Evolutionary conservation across 495 filamentous ascomycete genomes (phyloP), one percentile per base, ranked within the genome.

Genomic region (Mytilinidion resinicola): DNA sequence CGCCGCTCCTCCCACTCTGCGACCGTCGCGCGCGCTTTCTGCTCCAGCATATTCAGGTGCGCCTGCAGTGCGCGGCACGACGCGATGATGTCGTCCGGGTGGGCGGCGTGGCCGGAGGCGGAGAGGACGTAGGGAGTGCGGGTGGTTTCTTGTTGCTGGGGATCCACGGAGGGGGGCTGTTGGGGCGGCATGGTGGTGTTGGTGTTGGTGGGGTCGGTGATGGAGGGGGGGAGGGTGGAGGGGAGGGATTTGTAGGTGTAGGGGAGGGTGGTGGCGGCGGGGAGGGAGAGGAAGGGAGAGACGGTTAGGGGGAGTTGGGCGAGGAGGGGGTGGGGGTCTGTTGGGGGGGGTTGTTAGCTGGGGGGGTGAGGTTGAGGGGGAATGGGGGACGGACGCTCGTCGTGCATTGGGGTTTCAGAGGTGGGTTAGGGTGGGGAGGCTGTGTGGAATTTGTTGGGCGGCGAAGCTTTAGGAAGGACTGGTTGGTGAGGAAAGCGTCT

Each of bases 171-270:
- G 66, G 10, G 59, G 79, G 51, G 60, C 55, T 46, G 51, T 55
- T 5, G 39, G 36, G 17, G 38, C 17, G 21, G 74, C 67, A 72
- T 56, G 30, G 47, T 61, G 42, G 44, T 62, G 67, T 69, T 65
- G 36, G 55, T 46, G 56, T 41, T 48, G 41, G 14, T 25, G 21
- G 78, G 63, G 67, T 82, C 80, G 7, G 84, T 84, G 20, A 84
- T 79, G 10, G 90, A 89, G 1, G 87, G 85, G 0, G 93, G 93
- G 0, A 98, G 80, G 1, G 88, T 86, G 6, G 88, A 89, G 0
- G 93, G 85, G 60, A 98, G 85, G 4, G 84, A 78, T 68, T 89
- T 91, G 81, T 96, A 98, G 44, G 87, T 95, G 76, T 96, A 97
- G 35, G 93, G 93, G 1, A 98, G 83, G 2, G 93, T 96, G 47